phyloP scores from a whole-genome alignment of 768 basidiomycete species.

The Tulasnella sp. region DNA sequence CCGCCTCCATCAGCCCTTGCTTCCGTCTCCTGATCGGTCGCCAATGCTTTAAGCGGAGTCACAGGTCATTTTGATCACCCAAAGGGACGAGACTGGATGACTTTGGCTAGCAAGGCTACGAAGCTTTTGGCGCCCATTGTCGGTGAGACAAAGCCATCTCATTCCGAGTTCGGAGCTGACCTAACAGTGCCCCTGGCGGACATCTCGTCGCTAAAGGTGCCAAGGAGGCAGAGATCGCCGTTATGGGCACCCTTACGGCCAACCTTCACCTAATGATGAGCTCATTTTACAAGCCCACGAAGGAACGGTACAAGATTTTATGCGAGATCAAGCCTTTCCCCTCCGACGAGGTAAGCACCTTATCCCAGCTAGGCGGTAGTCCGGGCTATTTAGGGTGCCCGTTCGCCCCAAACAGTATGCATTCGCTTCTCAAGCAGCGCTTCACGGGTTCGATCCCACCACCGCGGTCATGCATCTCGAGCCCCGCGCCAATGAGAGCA shows the following conservation, averaged over 20 bases:
- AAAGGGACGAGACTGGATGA: slow-evolving; percentile 79
- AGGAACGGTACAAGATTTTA: slow-evolving; percentile 85
- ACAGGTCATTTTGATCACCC: slow-evolving; percentile 91
- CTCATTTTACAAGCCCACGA: slow-evolving; percentile 89
- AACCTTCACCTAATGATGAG: slow-evolving; percentile 96
- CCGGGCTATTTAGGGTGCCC: not conserved
- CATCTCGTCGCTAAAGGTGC: slow-evolving; percentile 61
- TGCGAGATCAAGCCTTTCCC: slow-evolving; percentile 95
- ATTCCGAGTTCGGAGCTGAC: not conserved
- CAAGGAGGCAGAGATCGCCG: slow-evolving; percentile 85
- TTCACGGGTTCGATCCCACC: slow-evolving; percentile 76
- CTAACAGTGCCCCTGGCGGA: not conserved
- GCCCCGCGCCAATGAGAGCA: slow-evolving; percentile 83
- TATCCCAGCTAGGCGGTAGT: not conserved
- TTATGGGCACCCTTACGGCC: slow-evolving; percentile 92
- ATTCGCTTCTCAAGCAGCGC: slow-evolving; percentile 84
- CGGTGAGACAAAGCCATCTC: slow-evolving; percentile 55
- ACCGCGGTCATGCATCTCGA: slow-evolving; percentile 75
- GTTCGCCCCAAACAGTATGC: slow-evolving; percentile 68
- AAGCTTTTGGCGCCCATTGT: slow-evolving; percentile 79
- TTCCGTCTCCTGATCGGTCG: not conserved
- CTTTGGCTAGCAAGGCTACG: slow-evolving; percentile 70
- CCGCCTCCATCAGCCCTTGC: slow-evolving; percentile 49
- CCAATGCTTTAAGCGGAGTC: slow-evolving; percentile 62
- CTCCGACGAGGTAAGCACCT: slow-evolving; percentile 79